Evolutionary conservation across 108 stramenopile species (phyloP).

Genomic region (Skeletonema costatum): DNA sequence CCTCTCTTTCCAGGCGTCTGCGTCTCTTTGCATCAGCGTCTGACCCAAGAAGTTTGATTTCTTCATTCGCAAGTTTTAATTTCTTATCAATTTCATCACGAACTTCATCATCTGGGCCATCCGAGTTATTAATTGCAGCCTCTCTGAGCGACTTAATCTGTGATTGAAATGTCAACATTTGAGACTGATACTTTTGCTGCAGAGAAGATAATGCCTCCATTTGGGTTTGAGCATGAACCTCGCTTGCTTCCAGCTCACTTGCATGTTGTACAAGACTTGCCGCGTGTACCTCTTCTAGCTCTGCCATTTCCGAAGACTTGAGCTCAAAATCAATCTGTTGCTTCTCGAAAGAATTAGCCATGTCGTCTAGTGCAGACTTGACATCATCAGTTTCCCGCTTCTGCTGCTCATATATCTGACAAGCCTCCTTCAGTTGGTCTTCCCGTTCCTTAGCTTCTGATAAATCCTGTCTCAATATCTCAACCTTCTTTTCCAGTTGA

Average conservation of each 20-base stretch:
- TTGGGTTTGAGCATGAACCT: neutral
- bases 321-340: constrained; percentile 10
- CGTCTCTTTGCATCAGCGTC: neutral
- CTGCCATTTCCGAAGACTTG: constrained; percentile 15
- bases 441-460: constrained; percentile 17
- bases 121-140: neutral
- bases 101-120: constrained; percentile 10
- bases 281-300: constrained; percentile 10
- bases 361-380: constrained; percentile 14
- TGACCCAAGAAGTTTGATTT: neutral
- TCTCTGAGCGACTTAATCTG: neutral
- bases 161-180: neutral
- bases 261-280: constrained; percentile 9
- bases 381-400: constrained; percentile 12
- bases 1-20: constrained; percentile 11
- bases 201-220: constrained; percentile 4
- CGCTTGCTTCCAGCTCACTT: constrained; percentile 7
- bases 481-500: constrained; percentile 20
- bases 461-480: constrained; percentile 8
- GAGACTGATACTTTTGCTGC: neutral
- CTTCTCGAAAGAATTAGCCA: constrained; percentile 26
- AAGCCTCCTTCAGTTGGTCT: neutral
- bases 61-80: neutral
- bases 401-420: constrained; percentile 13
- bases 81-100: constrained; percentile 8